These are phyloP conservation scores for Elongisporangium senticosum DNA, from an alignment of 352 stramenopile species.

Conservation along the genomic window DNA sequence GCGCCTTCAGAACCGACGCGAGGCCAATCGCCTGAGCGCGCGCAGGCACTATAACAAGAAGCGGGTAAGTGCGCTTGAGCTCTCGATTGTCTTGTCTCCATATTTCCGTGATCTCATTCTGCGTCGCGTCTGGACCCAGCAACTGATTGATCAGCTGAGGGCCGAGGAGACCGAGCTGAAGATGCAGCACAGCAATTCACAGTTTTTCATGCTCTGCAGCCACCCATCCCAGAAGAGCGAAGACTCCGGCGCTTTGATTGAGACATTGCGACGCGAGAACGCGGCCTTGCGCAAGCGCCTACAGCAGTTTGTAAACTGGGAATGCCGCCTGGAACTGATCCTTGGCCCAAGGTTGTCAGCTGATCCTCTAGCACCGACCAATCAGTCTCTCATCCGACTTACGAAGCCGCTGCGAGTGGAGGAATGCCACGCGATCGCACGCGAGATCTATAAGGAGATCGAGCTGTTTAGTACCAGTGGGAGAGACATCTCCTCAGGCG, in stretches of 20 bases:
- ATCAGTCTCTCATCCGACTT: not conserved
- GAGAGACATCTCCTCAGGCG: slow-evolving; percentile 18
- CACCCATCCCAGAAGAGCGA: not conserved
- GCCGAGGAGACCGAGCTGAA: not conserved
- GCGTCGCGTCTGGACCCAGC: not conserved
- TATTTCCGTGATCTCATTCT: not conserved
- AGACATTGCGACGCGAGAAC: not conserved
- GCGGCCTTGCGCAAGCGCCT: not conserved
- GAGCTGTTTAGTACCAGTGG: not conserved
- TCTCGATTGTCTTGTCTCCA: not conserved
- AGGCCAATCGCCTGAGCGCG: no score
- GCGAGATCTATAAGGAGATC: not conserved
- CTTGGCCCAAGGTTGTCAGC: not conserved
- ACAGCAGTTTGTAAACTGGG: not conserved
- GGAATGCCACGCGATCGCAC: not conserved
- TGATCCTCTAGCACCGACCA: not conserved
- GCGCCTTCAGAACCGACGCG: no score
- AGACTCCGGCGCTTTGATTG: not conserved
- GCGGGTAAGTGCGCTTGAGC: no score
- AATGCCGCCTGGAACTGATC: not conserved
- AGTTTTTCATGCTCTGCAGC: not conserved
- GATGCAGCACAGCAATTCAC: not conserved
- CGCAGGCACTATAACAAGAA: slow-evolving; percentile 9
- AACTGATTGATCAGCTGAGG: not conserved
- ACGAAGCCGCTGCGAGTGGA: not conserved